phyloP scores from a whole-genome alignment of 2,329 filamentous ascomycete species.

The Alternaria tenuissima region DNA sequence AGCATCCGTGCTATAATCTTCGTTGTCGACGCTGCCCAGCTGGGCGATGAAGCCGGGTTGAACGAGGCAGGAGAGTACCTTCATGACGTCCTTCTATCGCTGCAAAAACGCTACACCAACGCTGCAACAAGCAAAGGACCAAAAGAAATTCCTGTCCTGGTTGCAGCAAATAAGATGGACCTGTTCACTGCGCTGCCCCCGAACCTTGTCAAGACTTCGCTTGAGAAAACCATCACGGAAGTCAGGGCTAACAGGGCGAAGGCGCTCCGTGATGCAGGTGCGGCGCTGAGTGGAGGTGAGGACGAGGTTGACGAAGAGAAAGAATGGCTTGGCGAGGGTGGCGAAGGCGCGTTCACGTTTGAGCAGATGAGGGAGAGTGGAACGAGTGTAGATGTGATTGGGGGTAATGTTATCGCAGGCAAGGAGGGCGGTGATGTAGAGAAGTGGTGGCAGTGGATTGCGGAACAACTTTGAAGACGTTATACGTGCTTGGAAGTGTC shows the following conservation, averaged over 20 bases:
- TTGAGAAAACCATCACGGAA: slow-evolving; percentile 83
- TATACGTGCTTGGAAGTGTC: background rate
- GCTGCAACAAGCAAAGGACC: slow-evolving; percentile 66
- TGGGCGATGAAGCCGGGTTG: slow-evolving; percentile 59
- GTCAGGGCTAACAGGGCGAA: slow-evolving; percentile 78
- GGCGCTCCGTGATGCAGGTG: slow-evolving; percentile 82
- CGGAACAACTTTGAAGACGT: slow-evolving; percentile 67
- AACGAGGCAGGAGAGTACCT: slow-evolving; percentile 82
- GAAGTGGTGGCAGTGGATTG: slow-evolving; percentile 93
- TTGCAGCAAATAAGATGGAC: slow-evolving; percentile 95
- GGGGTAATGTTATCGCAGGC: slow-evolving; percentile 71
- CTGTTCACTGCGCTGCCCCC: slow-evolving; percentile 91
- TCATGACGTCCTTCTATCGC: slow-evolving; percentile 82
- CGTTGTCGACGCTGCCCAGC: slow-evolving; percentile 79
- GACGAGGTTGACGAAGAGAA: slow-evolving; percentile 69
- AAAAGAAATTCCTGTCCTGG: slow-evolving; percentile 73
- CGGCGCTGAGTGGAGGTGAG: slow-evolving; percentile 67
- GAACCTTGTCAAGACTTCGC: slow-evolving; percentile 72
- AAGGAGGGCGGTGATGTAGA: slow-evolving; percentile 73
- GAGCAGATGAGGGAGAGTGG: slow-evolving; percentile 83
- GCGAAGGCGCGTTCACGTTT: slow-evolving; percentile 80
- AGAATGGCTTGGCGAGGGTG: slow-evolving; percentile 83
- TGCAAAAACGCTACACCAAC: slow-evolving; percentile 76
- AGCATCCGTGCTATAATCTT: slow-evolving; percentile 79
- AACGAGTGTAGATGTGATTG: slow-evolving; percentile 77